Evolutionary conservation across 2,329 filamentous ascomycete species (phyloP).

Genomic region (Akanthomyces lecanii): DNA sequence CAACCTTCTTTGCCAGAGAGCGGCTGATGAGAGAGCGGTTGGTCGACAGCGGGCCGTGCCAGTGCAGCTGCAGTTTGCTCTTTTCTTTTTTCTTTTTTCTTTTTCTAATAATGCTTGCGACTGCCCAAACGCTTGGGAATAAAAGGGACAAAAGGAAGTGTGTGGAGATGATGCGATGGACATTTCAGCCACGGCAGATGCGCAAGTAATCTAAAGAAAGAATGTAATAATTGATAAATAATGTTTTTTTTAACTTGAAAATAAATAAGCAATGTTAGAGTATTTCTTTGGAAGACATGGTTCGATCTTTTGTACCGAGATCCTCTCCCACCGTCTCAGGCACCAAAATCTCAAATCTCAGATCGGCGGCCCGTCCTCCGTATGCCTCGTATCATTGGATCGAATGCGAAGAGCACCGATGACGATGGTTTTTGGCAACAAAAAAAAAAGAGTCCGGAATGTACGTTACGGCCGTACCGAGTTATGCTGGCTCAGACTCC

Average conservation of each 20-base stretch:
- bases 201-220: neutral
- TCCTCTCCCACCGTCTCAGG: neutral
- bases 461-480: too few species aligned
- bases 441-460: too few species aligned
- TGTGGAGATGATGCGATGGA: neutral
- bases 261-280: too few species aligned
- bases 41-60: constrained; percentile 11
- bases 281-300: neutral
- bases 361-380: neutral
- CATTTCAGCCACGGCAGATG: neutral
- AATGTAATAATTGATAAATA: neutral
- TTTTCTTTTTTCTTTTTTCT: constrained; percentile 3
- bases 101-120: neutral
- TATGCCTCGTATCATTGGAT: neutral
- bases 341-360: neutral
- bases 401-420: neutral
- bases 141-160: neutral
- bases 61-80: neutral
- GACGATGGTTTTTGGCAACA: neutral
- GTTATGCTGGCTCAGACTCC: too few species aligned
- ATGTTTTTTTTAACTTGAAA: neutral
- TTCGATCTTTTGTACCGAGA: neutral
- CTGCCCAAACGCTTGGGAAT: neutral
- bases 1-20: neutral
- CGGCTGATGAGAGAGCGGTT: neutral